phyloP scores from a whole-genome alignment of 495 filamentous ascomycete genomes.

The Penicillium coffeae region DNA sequence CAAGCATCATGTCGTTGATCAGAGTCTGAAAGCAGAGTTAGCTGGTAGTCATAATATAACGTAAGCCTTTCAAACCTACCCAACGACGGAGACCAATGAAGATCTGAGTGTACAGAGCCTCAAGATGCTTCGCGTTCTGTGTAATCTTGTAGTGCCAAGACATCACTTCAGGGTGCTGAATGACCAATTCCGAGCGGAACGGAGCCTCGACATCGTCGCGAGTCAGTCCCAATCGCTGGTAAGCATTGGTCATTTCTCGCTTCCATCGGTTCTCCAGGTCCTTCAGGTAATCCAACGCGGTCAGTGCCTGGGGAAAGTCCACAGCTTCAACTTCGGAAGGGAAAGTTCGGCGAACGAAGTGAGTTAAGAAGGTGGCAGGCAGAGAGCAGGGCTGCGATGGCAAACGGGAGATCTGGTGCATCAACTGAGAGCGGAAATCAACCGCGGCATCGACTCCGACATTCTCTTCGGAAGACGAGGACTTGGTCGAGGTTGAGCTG shows the following conservation, averaged over 20 bases:
- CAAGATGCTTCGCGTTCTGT: conserved; percentile 53
- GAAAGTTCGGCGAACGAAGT: conserved; percentile 63
- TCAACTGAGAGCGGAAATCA: conserved; percentile 59
- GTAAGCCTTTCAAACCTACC: conserved; percentile 42
- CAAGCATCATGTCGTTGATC: conserved; percentile 65
- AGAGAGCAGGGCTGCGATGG: conserved; percentile 63
- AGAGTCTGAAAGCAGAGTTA: conserved; percentile 50
- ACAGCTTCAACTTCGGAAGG: conserved; percentile 52
- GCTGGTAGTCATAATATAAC: neutral
- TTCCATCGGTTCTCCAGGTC: conserved; percentile 63
- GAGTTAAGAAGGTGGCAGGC: conserved; percentile 62
- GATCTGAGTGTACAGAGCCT: conserved; percentile 60
- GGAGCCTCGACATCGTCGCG: conserved; percentile 33
- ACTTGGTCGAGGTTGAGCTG: conserved; percentile 28
- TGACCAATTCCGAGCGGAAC: conserved; percentile 32
- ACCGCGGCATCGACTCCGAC: conserved; percentile 42
- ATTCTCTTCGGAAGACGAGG: conserved; percentile 30
- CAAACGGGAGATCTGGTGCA: conserved; percentile 59
- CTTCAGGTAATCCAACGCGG: conserved; percentile 67
- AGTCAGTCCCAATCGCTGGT: conserved; percentile 43
- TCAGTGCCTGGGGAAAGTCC: conserved; percentile 69
- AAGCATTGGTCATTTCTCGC: conserved; percentile 51
- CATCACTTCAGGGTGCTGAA: conserved; percentile 48
- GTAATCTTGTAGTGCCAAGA: conserved; percentile 53
- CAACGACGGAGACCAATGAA: conserved; percentile 67